Percentiles rank a stretch among this genome's conserved stretches.
Conservation (phyloP, 495 filamentous ascomycete genomes). For the Pseudoneurospora amorphoporcata region DNA sequence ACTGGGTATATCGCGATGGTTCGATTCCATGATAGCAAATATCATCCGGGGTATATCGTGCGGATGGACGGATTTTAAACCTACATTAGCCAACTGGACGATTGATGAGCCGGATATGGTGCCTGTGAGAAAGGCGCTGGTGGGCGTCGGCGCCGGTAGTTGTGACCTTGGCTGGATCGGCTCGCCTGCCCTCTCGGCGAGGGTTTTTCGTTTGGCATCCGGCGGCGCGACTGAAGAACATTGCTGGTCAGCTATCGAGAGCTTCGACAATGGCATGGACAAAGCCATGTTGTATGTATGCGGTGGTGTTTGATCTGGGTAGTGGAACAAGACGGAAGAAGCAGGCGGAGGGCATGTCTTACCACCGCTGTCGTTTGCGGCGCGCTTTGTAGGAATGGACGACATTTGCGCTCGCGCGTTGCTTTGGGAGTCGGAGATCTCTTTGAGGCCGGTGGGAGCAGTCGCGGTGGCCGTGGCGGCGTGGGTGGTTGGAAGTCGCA, state of each 20-base stretch:
- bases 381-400: constrained; percentile 40
- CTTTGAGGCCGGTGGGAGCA: constrained; percentile 19
- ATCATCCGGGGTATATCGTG: not conserved
- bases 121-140: not conserved
- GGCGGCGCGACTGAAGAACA: constrained; percentile 29
- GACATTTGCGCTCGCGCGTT: constrained; percentile 54
- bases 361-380: constrained; percentile 23
- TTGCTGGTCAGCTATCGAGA: constrained; percentile 9
- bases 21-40: not conserved
- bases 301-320: not conserved
- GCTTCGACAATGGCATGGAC: not conserved
- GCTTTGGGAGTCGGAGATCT: constrained; percentile 48
- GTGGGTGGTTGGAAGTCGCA: not conserved
- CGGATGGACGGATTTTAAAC: not conserved
- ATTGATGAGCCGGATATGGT: constrained; percentile 18
- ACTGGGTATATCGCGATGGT: not conserved
- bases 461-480: constrained; percentile 1
- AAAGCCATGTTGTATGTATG: not conserved
- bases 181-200: constrained; percentile 46
- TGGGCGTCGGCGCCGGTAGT: constrained; percentile 5
- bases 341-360: not conserved
- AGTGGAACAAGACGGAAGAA: not conserved
- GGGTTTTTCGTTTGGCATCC: constrained; percentile 49
- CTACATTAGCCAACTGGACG: constrained; percentile 8
- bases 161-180: constrained; percentile 18